phyloP scores from a whole-genome alignment of 345 rosid species.

The Zanthoxylum bungeanum region DNA sequence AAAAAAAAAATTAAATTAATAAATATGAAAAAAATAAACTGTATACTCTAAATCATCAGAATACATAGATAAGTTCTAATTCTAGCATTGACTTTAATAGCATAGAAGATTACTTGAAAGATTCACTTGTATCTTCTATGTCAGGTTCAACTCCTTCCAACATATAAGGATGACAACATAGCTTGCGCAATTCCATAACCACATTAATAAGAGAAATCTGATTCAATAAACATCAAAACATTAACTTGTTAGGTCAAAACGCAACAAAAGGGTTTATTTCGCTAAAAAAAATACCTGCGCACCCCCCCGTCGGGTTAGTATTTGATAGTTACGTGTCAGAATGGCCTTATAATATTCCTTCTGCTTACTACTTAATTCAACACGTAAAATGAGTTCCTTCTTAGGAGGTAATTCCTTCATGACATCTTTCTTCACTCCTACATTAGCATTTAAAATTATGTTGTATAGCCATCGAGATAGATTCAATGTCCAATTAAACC shows the following conservation, averaged over 20 bases:
- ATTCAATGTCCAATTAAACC: background rate
- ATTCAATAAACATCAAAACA: slow-evolving; percentile 19
- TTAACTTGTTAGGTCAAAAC: slow-evolving; percentile 18
- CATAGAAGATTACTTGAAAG: slow-evolving; percentile 55
- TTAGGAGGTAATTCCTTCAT: slow-evolving; percentile 99
- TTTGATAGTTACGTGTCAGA: slow-evolving; percentile 89
- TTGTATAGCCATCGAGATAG: background rate
- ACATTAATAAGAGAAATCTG: slow-evolving; percentile 97
- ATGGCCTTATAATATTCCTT: slow-evolving; percentile 99
- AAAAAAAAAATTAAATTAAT: background rate
- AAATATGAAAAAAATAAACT: background rate
- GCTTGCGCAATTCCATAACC: slow-evolving; percentile 98
- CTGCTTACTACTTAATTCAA: slow-evolving; percentile 88
- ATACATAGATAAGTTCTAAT: background rate
- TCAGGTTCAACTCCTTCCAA: slow-evolving; percentile 93
- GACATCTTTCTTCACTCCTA: slow-evolving; percentile 99
- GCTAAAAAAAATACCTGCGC: slow-evolving; percentile 60
- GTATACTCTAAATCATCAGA: background rate
- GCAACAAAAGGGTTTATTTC: slow-evolving; percentile 12
- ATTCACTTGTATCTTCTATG: slow-evolving; percentile 61
- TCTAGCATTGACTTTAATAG: background rate
- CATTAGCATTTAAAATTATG: slow-evolving; percentile 28
- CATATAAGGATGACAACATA: slow-evolving; percentile 98
- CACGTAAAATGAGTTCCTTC: slow-evolving; percentile 96
- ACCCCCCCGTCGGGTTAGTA: slow-evolving; percentile 90